Evolutionary conservation across 805 yeast genomes (phyloP).

Genomic region (Hanseniaspora lachancei): DNA sequence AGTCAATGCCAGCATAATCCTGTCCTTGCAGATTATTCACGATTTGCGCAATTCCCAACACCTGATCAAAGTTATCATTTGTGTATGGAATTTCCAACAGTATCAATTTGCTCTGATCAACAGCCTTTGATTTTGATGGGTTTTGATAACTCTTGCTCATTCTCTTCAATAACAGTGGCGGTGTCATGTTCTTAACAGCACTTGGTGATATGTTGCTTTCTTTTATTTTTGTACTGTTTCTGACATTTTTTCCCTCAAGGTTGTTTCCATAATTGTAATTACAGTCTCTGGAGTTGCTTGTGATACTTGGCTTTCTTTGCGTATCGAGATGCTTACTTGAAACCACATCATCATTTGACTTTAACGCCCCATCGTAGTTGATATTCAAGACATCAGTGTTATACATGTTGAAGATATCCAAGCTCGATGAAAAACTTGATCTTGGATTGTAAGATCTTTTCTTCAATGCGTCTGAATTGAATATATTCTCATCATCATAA

Average conservation of each 20-base stretch:
- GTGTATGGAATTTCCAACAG: not conserved
- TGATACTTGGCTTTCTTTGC: not conserved
- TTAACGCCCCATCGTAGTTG: not conserved
- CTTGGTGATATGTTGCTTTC: not conserved
- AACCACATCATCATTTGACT: not conserved
- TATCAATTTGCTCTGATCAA: not conserved
- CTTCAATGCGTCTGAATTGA: not conserved
- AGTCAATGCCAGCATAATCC: not conserved
- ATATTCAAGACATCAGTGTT: not conserved
- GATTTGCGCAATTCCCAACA: not conserved
- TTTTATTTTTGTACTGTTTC: not conserved
- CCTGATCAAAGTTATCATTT: slow-evolving; percentile 10
- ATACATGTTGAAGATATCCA: not conserved
- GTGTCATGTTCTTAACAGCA: not conserved
- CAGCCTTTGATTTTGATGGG: not conserved
- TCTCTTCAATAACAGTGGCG: not conserved
- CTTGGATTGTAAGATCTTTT: slow-evolving; percentile 1
- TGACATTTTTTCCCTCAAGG: not conserved
- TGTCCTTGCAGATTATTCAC: not conserved
- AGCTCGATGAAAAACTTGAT: slow-evolving; percentile 3
- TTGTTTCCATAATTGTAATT: not conserved
- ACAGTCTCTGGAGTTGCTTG: not conserved
- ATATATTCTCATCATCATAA: not conserved
- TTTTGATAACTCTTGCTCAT: not conserved
- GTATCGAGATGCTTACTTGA: not conserved